Base-by-base conservation (phyloP, 306 rosid genomes). In the Bauhinia variegata region DNA sequence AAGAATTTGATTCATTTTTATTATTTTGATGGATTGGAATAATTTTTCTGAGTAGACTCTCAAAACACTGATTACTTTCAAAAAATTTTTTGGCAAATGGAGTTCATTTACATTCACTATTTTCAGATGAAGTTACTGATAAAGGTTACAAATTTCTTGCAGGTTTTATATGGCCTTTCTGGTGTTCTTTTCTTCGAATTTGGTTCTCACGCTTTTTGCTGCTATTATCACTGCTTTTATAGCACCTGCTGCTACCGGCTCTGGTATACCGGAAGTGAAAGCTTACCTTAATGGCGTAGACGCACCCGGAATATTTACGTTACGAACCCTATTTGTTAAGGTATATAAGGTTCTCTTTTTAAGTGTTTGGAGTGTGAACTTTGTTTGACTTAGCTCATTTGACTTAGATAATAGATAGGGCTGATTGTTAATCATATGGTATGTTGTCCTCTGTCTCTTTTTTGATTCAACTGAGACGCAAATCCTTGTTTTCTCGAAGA, bases 221-320 rank as follows among this genome's bases (percentile, higher is more conserved):
- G 66, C 80, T 11, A 16, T 65, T 43, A 65, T 93, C 69, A 93
- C 99, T 68, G 84, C 92, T 49, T 70, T 77, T 39, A 84, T 93
- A 73, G 92, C 96, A 30, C 99, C 97, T 52, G 72, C 83, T 8
- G 99, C 97, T 3, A 68, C 91, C 0, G 99, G 99, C 23, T 95
- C 99, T 8, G 99, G 97, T 50, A 90, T 90, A 78, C 96, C 97
- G 16, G 99, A 95, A 78, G 97, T 95, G 78, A 95, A 95, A 71
- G 99, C 99, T 14, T 95, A 95, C 67, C 77, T 95, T 52, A 93
- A 93, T 55, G 99, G 99, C 1, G 97, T 93, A 23, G 95, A 93
- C 39, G 89, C 99, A 4, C 99, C 97, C 5, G 96, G 91, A 64
- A 86, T 95, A 34, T 83, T 75, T 64, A 80, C 92, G 5, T 6